These are phyloP conservation scores for Colletotrichum nymphaeae DNA, from an alignment of 2,329 filamentous ascomycete species.

Conservation along the genomic window DNA sequence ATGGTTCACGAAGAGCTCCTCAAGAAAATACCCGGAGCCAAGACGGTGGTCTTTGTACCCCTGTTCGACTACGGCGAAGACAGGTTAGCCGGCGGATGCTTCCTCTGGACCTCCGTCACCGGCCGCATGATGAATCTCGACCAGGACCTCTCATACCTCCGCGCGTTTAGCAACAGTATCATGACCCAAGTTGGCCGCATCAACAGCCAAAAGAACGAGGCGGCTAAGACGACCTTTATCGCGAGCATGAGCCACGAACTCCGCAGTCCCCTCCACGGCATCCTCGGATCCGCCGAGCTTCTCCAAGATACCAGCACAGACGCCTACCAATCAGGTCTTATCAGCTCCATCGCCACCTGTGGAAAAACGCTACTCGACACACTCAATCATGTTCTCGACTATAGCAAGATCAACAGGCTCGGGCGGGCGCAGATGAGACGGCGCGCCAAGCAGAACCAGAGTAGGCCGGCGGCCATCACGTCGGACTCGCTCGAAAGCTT, in stretches of 20 bases:
- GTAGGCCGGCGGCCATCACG: slow-evolving; percentile 34
- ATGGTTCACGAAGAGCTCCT: slow-evolving; percentile 49
- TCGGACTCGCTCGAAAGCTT: slow-evolving; percentile 46
- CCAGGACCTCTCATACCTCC: slow-evolving; percentile 46
- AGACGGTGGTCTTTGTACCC: slow-evolving; percentile 48
- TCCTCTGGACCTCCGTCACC: slow-evolving; percentile 48
- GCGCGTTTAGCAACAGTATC: slow-evolving; percentile 54
- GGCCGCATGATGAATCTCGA: slow-evolving; percentile 50
- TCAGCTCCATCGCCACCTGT: slow-evolving; percentile 58
- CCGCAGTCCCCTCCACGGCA: slow-evolving; percentile 67
- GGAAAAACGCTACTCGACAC: slow-evolving; percentile 62
- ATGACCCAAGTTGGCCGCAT: slow-evolving; percentile 67
- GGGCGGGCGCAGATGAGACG: slow-evolving; percentile 41
- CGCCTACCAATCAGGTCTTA: slow-evolving; percentile 54
- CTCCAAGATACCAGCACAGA: slow-evolving; percentile 55
- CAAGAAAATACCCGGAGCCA: slow-evolving; percentile 46
- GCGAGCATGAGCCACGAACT: slow-evolving; percentile 70
- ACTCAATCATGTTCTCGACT: slow-evolving; percentile 60
- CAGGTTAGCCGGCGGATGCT: slow-evolving; percentile 47
- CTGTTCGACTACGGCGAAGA: slow-evolving; percentile 49
- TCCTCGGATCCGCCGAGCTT: slow-evolving; percentile 63
- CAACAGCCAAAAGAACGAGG: slow-evolving; percentile 61
- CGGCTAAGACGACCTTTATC: slow-evolving; percentile 69
- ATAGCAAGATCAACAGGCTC: slow-evolving; percentile 52
- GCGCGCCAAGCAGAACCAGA: slow-evolving; percentile 37